A percentile compares a stretch with the other conserved stretches of the same genome.
These are phyloP conservation scores for Harrya chromipes DNA, from an alignment of 768 basidiomycete species.

Conservation along the genomic window DNA sequence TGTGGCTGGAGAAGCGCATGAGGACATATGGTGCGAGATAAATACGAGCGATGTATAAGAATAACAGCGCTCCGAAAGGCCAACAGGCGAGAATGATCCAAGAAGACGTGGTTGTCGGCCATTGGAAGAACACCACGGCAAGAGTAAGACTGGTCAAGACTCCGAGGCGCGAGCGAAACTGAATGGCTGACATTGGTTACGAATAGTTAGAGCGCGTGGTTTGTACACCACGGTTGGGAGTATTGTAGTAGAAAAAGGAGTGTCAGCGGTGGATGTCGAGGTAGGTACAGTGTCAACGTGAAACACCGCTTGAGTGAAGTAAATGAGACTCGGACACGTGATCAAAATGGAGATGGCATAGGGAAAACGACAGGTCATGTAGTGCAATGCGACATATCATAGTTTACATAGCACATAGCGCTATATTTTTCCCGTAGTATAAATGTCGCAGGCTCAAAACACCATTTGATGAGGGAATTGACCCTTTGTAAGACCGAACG, in stretches of 20 bases:
- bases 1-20: constrained; percentile 51
- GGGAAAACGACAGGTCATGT: background rate
- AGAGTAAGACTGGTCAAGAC: constrained; percentile 13
- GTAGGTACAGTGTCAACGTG: background rate
- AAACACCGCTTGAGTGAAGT: no score
- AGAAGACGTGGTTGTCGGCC: constrained; percentile 28
- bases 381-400: constrained; percentile 25
- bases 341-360: background rate
- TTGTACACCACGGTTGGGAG: background rate
- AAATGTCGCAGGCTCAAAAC: constrained; percentile 53
- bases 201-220: background rate
- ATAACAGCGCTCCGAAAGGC: constrained; percentile 47
- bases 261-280: background rate
- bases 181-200: constrained; percentile 6
- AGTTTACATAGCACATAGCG: constrained; percentile 20
- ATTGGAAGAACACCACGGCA: constrained; percentile 13
- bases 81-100: constrained; percentile 46
- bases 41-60: constrained; percentile 60
- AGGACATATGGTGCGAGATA: constrained; percentile 67
- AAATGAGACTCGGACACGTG: constrained; percentile 8
- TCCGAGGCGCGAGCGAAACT: constrained; percentile 4
- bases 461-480: constrained; percentile 94
- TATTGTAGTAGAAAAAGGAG: constrained; percentile 1
- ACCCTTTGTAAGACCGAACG: constrained; percentile 94
- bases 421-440: constrained; percentile 17